Percentiles rank a stretch among this genome's conserved stretches.
Evolutionary conservation across 140 eudicot genomes (phyloP).

Genomic region (Senecio squalidus): DNA sequence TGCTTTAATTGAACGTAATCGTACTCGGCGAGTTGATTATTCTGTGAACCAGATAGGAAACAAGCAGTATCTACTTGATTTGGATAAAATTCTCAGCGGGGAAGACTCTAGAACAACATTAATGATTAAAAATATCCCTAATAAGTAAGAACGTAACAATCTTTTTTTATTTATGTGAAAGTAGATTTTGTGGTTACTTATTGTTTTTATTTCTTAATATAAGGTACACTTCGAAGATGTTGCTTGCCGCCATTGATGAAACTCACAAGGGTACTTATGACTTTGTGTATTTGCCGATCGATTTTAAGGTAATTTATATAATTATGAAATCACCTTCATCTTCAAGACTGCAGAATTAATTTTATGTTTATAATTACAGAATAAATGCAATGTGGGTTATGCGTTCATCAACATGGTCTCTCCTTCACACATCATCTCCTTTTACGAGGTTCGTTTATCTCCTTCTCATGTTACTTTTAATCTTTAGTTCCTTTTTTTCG

Average conservation of each 20-base stretch:
- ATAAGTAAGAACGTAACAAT: slow-evolving; percentile 51
- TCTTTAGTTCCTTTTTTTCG: not conserved
- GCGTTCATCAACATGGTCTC: slow-evolving; percentile 95
- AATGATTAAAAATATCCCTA: slow-evolving; percentile 93
- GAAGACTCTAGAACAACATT: slow-evolving; percentile 85
- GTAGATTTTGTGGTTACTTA: slow-evolving; percentile 12
- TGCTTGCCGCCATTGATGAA: slow-evolving; percentile 89
- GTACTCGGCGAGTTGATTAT: slow-evolving; percentile 54
- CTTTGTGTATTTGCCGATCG: slow-evolving; percentile 91
- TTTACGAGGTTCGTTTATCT: slow-evolving; percentile 56
- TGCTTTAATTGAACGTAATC: slow-evolving; percentile 45
- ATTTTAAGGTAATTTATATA: slow-evolving; percentile 63
- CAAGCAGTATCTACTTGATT: slow-evolving; percentile 88
- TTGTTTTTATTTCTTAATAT: slow-evolving; percentile 6
- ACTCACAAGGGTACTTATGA: slow-evolving; percentile 84
- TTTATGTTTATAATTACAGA: slow-evolving; percentile 38
- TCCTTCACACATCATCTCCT: slow-evolving; percentile 76
- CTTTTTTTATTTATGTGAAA: slow-evolving; percentile 7
- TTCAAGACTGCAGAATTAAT: not conserved
- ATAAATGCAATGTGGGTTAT: slow-evolving; percentile 94
- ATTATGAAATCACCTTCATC: not conserved
- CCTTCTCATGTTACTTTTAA: not conserved
- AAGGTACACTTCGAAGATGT: slow-evolving; percentile 96
- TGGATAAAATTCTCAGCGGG: slow-evolving; percentile 78
- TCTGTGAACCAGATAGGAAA: slow-evolving; percentile 62